These are phyloP conservation scores for Rusavskia elegans DNA, from an alignment of 495 filamentous ascomycete genomes.

Conservation along the genomic window DNA sequence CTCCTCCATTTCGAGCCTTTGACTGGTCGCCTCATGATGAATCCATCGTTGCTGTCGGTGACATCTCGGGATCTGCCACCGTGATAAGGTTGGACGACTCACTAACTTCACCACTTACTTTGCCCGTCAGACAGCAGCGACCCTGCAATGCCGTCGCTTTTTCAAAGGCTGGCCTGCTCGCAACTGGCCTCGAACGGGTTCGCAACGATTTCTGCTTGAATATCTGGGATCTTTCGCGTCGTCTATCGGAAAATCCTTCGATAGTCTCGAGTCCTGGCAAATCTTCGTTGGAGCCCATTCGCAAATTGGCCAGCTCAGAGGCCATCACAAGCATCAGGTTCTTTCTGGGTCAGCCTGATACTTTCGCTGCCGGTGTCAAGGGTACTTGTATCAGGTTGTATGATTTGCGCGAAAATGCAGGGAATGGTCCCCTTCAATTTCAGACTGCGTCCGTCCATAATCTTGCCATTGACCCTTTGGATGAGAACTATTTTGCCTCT, in stretches of 20 bases:
- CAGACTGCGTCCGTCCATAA: constrained; percentile 80
- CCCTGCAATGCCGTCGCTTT: constrained; percentile 88
- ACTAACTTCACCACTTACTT: constrained; percentile 47
- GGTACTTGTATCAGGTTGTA: constrained; percentile 79
- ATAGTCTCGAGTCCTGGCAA: constrained; percentile 19
- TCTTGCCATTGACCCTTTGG: constrained; percentile 71
- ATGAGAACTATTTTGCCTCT: constrained; percentile 90
- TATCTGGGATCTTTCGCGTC: constrained; percentile 77
- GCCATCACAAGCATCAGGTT: constrained; percentile 84
- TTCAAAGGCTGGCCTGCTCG: constrained; percentile 59
- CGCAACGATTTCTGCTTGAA: constrained; percentile 87
- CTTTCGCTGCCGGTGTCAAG: constrained; percentile 67
- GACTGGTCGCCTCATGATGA: constrained; percentile 80
- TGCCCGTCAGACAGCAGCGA: constrained; percentile 70
- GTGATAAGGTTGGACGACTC: constrained; percentile 56
- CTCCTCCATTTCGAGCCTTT: constrained; percentile 79
- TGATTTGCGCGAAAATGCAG: constrained; percentile 55
- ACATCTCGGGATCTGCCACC: constrained; percentile 67
- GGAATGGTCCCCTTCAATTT: constrained; percentile 44
- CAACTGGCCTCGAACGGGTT: constrained; percentile 77
- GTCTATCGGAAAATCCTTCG: constrained; percentile 24
- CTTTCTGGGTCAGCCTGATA: constrained; percentile 70
- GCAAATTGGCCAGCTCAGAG: constrained; percentile 67
- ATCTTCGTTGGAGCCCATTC: constrained; percentile 40
- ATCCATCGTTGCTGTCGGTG: constrained; percentile 71